Evolutionary conservation across 2,329 filamentous ascomycete species (phyloP).

Genomic region (Xylariomycetidae sp.): DNA sequence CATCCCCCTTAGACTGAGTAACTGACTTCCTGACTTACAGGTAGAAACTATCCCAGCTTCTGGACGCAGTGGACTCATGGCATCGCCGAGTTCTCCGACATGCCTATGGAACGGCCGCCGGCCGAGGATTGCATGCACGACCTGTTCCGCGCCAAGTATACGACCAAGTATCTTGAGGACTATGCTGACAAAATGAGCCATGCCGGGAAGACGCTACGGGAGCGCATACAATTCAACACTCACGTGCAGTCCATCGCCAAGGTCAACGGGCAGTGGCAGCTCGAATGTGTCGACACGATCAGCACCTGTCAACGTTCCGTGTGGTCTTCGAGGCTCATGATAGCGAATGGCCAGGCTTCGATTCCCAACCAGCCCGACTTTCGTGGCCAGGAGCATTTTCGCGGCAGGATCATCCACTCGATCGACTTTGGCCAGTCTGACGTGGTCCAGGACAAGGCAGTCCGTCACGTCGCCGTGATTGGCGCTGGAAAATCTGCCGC

Average conservation of each 20-base stretch:
- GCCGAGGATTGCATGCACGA: slow-evolving; percentile 18
- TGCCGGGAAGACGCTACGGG: slow-evolving; percentile 13
- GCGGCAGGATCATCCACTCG: slow-evolving; percentile 25
- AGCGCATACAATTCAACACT: slow-evolving; percentile 17
- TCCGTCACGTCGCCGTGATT: slow-evolving; percentile 25
- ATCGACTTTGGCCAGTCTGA: slow-evolving; percentile 27
- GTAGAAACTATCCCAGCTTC: slow-evolving; percentile 21
- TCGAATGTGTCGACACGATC: slow-evolving; percentile 12
- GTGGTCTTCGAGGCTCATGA: slow-evolving; percentile 10
- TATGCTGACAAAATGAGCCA: slow-evolving; percentile 14
- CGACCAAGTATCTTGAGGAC: slow-evolving; percentile 22
- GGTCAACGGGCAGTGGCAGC: slow-evolving; percentile 13
- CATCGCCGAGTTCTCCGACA: slow-evolving; percentile 26
- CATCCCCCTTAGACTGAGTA: too few species aligned
- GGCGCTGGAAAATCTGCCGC: slow-evolving; percentile 33
- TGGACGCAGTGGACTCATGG: slow-evolving; percentile 26
- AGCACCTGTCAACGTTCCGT: slow-evolving; percentile 8
- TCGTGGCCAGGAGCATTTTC: slow-evolving; percentile 22
- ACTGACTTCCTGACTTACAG: too few species aligned
- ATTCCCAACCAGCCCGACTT: slow-evolving; percentile 24
- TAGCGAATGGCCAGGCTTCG: slow-evolving; percentile 14
- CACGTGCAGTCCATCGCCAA: slow-evolving; percentile 16
- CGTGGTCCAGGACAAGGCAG: slow-evolving; percentile 14
- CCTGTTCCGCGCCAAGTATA: slow-evolving; percentile 23
- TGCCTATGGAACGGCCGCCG: slow-evolving; percentile 20